phyloP scores from a whole-genome alignment of 192 early-diverging fungal species.

The Podila epicladia region DNA sequence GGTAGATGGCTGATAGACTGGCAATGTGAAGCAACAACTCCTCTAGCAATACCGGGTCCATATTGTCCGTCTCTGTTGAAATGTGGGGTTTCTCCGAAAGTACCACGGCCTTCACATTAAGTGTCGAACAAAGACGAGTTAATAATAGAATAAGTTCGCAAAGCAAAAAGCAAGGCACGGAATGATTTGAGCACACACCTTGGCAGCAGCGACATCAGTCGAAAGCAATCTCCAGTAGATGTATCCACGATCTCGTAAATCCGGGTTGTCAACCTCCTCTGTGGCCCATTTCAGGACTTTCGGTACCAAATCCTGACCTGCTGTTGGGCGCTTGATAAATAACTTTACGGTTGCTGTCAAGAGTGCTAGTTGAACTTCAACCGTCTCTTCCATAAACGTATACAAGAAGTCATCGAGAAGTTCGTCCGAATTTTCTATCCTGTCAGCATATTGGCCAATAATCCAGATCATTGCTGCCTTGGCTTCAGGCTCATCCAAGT shows the following conservation, averaged over 20 bases:
- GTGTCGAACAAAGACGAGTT: not conserved
- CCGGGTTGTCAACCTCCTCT: constrained; percentile 95
- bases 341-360: constrained; percentile 97
- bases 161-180: not conserved
- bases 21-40: constrained; percentile 90
- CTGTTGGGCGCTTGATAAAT: constrained; percentile 92
- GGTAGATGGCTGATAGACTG: constrained; percentile 90
- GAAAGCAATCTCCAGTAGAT: constrained; percentile 98
- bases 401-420: constrained; percentile 90
- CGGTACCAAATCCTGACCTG: constrained; percentile 92
- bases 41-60: constrained; percentile 85
- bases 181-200: constrained; percentile 50
- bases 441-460: constrained; percentile 97
- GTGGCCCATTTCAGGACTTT: constrained; percentile 95
- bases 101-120: constrained; percentile 74
- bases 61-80: constrained; percentile 92
- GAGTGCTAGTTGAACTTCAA: constrained; percentile 91
- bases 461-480: constrained; percentile 99
- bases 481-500: constrained; percentile 96
- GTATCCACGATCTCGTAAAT: constrained; percentile 96
- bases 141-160: not conserved
- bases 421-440: constrained; percentile 96
- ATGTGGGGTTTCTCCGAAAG: constrained; percentile 95
- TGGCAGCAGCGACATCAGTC: constrained; percentile 91
- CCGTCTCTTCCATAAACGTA: constrained; percentile 89